phyloP scores from a whole-genome alignment of 345 rosid species.

The Balakata baccata region DNA sequence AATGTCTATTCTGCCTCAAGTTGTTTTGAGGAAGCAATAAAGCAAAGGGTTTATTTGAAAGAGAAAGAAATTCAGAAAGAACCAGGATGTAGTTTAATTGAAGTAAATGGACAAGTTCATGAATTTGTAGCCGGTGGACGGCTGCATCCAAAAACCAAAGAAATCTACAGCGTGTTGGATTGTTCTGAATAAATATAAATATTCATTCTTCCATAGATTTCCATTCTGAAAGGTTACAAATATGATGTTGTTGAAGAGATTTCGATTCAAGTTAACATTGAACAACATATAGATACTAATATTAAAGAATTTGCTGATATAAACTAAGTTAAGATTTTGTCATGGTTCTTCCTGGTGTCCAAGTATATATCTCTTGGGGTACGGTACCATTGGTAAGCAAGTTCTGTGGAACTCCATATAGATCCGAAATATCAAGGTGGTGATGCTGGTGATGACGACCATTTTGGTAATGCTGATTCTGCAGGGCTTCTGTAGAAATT shows the following conservation, averaged over 20 bases:
- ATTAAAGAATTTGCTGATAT: background rate
- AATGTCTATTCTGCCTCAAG: conserved; percentile 55
- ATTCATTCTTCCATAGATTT: background rate
- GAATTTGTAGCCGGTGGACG: conserved; percentile 78
- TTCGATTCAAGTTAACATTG: background rate
- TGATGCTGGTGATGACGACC: conserved; percentile 42
- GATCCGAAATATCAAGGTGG: conserved; percentile 51
- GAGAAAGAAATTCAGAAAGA: conserved; percentile 50
- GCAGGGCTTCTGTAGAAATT: conserved; percentile 38
- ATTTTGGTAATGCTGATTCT: conserved; percentile 58
- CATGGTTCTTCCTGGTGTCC: conserved; percentile 50
- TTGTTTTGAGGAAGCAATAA: conserved; percentile 50
- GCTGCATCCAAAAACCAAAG: conserved; percentile 46
- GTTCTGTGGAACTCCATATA: conserved; percentile 67
- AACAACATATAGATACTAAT: background rate
- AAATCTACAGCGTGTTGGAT: conserved; percentile 47
- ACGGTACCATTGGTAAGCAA: conserved; percentile 53
- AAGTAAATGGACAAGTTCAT: conserved; percentile 65
- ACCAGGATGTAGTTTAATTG: conserved; percentile 75
- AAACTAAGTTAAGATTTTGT: conserved; percentile 42
- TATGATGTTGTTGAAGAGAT: background rate
- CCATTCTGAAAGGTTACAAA: background rate
- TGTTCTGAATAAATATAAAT: conserved; percentile 22
- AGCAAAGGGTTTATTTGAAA: conserved; percentile 56
- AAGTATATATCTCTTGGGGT: conserved; percentile 61